Percentiles rank a stretch among this genome's conserved stretches.
phyloP scores from a whole-genome alignment of 208 protist genomes.

The Willaertia magna region DNA sequence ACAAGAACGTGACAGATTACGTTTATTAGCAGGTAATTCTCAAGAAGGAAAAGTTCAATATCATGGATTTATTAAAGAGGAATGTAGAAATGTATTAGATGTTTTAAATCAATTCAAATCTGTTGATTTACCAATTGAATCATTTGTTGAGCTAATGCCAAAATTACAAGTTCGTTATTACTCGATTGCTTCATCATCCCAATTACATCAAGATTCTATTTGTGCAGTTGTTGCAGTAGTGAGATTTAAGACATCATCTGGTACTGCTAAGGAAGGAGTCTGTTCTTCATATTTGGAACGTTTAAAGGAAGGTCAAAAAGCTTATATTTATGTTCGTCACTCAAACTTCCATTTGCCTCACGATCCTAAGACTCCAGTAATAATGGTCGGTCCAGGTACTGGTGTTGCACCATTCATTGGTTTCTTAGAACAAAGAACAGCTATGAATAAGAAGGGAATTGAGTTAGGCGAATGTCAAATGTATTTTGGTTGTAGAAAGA shows the following conservation, averaged over 20 bases:
- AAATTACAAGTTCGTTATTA: constrained; percentile 79
- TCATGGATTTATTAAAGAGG: constrained; percentile 14
- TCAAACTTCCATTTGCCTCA: constrained; percentile 73
- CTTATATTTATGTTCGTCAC: constrained; percentile 73
- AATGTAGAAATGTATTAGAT: background rate
- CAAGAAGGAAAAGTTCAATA: constrained; percentile 24
- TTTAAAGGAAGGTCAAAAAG: constrained; percentile 42
- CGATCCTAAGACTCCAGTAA: constrained; percentile 52
- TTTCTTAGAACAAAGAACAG: constrained; percentile 63
- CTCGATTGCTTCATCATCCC: constrained; percentile 79
- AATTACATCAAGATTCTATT: constrained; percentile 49
- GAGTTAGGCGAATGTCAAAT: constrained; percentile 18
- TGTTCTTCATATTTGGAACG: constrained; percentile 67
- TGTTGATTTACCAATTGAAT: constrained; percentile 50
- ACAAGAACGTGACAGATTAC: constrained; percentile 52
- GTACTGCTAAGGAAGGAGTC: constrained; percentile 53
- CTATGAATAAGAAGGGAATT: background rate
- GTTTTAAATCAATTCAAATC: constrained; percentile 43
- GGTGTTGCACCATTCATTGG: constrained; percentile 82
- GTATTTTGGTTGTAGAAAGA: constrained; percentile 47
- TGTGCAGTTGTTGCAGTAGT: constrained; percentile 67
- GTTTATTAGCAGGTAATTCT: constrained; percentile 50
- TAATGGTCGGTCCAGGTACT: constrained; percentile 88
- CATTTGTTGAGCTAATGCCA: constrained; percentile 80
- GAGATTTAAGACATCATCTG: constrained; percentile 24